Evolutionary conservation across 345 rosid species (phyloP), one percentile per base, ranked within the genome.

Genomic region (Arabidopsis suecica): DNA sequence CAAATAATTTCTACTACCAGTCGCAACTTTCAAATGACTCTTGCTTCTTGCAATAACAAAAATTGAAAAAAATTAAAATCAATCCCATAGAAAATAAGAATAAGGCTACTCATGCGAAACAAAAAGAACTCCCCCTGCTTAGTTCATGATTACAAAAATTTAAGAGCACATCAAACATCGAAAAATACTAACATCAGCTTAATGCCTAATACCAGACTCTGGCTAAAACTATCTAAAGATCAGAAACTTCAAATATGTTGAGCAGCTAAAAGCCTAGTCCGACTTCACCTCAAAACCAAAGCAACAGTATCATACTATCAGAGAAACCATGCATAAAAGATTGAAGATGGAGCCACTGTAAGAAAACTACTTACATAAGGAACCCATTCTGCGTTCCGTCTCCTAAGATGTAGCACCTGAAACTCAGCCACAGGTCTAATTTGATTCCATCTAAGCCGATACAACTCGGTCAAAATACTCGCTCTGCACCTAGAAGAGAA

Each of bases 401-500:
- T 73, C 68, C 87, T 79, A 53, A 95, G 87, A 72, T 92, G 99
- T 68, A 92, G 66, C 55, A 92, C 96, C 0, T 92, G 93, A 71
- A 87, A 95, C 84, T 95, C 99, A 2, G 87, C 94, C 14, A 90
- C 77, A 2, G 94, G 70, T 33, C 77, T 87, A 38, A 92, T 58
- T 74, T 88, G 81, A 61, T 78, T 79, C 96, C 92, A 89, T 69
- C 91, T 79, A 70, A 90, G 76, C 70, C 98, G 79, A 58, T 92
- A 89, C 84, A 95, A 74, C 80, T 89, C 94, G 5, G 99, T 90
- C 57, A 95, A 74, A 76, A 95, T 84, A 48, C 97, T 87, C 3
- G 90, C 91, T 67, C 98, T 80, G 59, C 82, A 90, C 68, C 76
- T 74, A 0, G 99, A 92, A 0, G 99, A 95, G 54, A 95, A 85